Conservation (phyloP, 108 stramenopile genomes). For the Stephanodiscus minutulus region DNA sequence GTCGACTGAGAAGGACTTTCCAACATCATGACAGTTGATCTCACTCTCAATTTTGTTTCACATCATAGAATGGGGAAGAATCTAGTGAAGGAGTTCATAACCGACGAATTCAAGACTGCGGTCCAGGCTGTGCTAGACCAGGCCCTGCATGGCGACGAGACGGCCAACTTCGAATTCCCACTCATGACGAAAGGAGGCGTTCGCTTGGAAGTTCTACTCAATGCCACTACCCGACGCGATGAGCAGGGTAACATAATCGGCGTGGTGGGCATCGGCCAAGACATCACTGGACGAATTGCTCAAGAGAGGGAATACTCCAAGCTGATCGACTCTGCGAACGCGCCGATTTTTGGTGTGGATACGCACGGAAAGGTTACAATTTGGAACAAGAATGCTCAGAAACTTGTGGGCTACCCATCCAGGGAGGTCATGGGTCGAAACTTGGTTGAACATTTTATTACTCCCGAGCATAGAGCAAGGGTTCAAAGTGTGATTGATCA, state of each 20-base stretch:
- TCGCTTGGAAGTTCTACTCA: slow-evolving; percentile 57
- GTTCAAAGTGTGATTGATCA: slow-evolving; percentile 40
- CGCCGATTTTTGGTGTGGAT: slow-evolving; percentile 78
- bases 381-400: slow-evolving; percentile 70
- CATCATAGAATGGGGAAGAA: slow-evolving; percentile 28
- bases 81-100: slow-evolving; percentile 56
- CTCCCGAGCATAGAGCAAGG: slow-evolving; percentile 18
- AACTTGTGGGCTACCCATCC: slow-evolving; percentile 69
- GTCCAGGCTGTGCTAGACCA: slow-evolving; percentile 49
- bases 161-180: slow-evolving; percentile 61
- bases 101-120: slow-evolving; percentile 23
- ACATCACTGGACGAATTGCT: slow-evolving; percentile 52
- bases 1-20: slow-evolving; percentile 29
- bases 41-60: background rate
- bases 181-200: slow-evolving; percentile 45
- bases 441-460: slow-evolving; percentile 45
- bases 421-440: slow-evolving; percentile 63
- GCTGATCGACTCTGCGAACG: slow-evolving; percentile 75
- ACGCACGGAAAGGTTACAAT: slow-evolving; percentile 50
- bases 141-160: slow-evolving; percentile 48
- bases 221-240: slow-evolving; percentile 52
- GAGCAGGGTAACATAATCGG: slow-evolving; percentile 46
- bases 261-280: slow-evolving; percentile 63
- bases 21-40: no score
- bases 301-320: slow-evolving; percentile 48